Conservation (phyloP, 768 basidiomycete genomes). For the Kwoniella botswanensis region DNA sequence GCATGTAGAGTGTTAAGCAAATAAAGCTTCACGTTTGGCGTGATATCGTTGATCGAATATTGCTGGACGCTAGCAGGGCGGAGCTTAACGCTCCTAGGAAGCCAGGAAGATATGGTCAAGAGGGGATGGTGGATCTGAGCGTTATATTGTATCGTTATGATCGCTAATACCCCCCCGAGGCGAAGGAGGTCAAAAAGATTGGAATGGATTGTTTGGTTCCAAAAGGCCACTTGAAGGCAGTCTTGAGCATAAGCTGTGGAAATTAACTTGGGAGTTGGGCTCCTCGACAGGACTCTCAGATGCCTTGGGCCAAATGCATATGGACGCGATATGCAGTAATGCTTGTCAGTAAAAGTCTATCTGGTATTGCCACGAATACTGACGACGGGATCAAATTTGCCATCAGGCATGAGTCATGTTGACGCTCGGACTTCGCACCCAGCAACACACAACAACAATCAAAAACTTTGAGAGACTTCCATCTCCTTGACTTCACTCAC, state of each 20-base stretch:
- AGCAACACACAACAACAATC: not conserved
- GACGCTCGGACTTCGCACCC: constrained; percentile 9
- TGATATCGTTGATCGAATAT: too few species aligned
- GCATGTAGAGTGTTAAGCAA: too few species aligned
- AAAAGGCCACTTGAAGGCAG: constrained; percentile 9
- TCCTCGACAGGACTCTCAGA: not conserved
- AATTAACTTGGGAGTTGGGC: not conserved
- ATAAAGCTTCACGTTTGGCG: too few species aligned
- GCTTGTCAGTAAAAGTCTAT: not conserved
- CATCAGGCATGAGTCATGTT: not conserved
- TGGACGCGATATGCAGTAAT: not conserved
- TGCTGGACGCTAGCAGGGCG: too few species aligned
- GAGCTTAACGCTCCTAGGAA: too few species aligned
- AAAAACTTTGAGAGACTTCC: not conserved
- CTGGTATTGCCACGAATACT: not conserved
- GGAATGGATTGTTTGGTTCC: constrained; percentile 15
- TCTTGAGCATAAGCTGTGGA: not conserved
- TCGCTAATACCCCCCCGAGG: not conserved
- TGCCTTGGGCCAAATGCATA: not conserved
- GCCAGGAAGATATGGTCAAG: too few species aligned
- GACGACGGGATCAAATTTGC: not conserved
- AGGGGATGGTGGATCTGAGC: too few species aligned
- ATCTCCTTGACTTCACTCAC: not conserved
- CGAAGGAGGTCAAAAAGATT: constrained; percentile 13
- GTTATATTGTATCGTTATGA: too few species aligned